Base-by-base conservation (phyloP, 257 asterid species). In the Phtheirospermum japonicum region DNA sequence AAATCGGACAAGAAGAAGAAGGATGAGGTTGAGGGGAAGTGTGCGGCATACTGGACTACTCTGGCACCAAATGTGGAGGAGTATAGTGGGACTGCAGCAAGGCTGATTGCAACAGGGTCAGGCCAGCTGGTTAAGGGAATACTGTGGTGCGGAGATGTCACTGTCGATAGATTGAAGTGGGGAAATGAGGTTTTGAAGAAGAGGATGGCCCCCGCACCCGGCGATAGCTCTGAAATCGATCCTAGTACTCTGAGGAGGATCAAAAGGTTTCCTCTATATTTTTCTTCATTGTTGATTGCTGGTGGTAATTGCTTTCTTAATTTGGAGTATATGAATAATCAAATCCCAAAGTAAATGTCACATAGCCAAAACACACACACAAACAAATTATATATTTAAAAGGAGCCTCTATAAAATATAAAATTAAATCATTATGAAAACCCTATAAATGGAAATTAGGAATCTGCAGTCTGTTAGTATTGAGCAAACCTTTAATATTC, bases 11-110 rank as follows among this genome's bases (percentile, higher is more conserved):
- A 71, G 79, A 79, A 80, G 80, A 84, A 84, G 86, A 86, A 75
- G 84, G 85, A 80, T 61, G 76, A 64, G 50, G 71, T 91, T 63
- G 90, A 91, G 76, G 94, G 94, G 68, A 78, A 85, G 46, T 93
- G 97, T 42, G 85, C 94, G 3, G 97, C 90, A 3, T 93, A 93
- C 65, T 93, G 99, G 99, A 93, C 99, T 1, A 82, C 97, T 0
- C 64, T 93, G 61, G 99, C 99, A 4, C 99, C 99, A 4, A 93
- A 93, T 67, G 99, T 93, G 65, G 99, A 93, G 76, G 99, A 93
- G 50, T 93, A 93, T 39, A 89, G 99, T 57, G 84, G 95, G 13
- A 76, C 76, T 0, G 97, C 97, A 0, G 95, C 97, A n/a, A 82
- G 74, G 82, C 73, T 93, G 71, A 82, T 93, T 18, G 99, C 99